Percentiles rank a stretch among this genome's conserved stretches.
Conservation (phyloP, 805 yeast species). For the Starmerella lactis-condensi region DNA sequence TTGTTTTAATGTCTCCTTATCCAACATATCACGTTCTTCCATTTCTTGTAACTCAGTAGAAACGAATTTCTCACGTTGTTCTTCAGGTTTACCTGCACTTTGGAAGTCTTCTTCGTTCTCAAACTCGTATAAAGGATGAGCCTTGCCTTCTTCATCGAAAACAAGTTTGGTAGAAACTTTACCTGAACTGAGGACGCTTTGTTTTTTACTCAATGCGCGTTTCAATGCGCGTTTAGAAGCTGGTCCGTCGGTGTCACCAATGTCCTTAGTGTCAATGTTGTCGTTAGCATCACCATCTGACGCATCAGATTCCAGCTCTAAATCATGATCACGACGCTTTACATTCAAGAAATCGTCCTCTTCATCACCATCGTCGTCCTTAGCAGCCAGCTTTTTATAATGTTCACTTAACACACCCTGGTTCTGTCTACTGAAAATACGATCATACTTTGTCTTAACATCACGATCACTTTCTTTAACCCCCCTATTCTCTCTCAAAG, state of each 20-base stretch:
- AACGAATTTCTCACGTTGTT: constrained; percentile 52
- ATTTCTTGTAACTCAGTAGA: constrained; percentile 46
- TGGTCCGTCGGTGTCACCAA: constrained; percentile 29
- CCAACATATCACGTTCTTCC: constrained; percentile 55
- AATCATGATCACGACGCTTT: constrained; percentile 56
- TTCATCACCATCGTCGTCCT: constrained; percentile 19
- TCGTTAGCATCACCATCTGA: background rate
- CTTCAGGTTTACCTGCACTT: constrained; percentile 45
- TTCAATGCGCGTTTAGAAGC: constrained; percentile 71
- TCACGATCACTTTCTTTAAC: constrained; percentile 27
- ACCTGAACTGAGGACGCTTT: constrained; percentile 31
- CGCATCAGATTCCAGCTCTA: constrained; percentile 22
- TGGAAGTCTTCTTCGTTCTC: constrained; percentile 77
- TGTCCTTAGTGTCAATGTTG: constrained; percentile 20
- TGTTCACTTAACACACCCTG: constrained; percentile 84
- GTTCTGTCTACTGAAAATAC: constrained; percentile 88
- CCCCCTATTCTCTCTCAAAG: constrained; percentile 30
- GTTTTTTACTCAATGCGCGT: constrained; percentile 71
- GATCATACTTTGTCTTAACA: constrained; percentile 74
- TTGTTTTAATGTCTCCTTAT: constrained; percentile 55
- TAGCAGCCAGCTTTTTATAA: constrained; percentile 41
- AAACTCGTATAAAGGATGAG: constrained; percentile 81
- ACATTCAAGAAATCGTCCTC: constrained; percentile 63
- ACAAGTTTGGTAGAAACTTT: constrained; percentile 60
- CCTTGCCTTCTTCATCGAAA: constrained; percentile 86